These are phyloP conservation scores for Colletotrichum spinosum DNA, from an alignment of 2,329 filamentous ascomycete genomes.

Conservation along the genomic window DNA sequence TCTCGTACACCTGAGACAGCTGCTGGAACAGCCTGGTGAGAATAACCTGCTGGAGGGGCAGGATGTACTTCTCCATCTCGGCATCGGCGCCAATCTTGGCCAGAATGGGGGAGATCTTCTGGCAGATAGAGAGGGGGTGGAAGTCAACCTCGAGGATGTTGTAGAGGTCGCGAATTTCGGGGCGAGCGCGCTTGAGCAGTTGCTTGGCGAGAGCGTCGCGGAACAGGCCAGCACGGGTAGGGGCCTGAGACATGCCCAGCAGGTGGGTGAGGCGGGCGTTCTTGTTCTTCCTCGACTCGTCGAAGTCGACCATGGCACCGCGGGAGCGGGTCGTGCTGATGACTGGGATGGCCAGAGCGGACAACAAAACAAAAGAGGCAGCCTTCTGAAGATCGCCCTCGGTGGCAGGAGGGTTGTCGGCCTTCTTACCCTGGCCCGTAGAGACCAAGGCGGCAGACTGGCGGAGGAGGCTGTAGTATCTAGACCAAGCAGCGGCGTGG, in stretches of 20 bases:
- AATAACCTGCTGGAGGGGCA: slow-evolving; percentile 97
- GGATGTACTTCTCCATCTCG: slow-evolving; percentile 97
- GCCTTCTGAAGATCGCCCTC: slow-evolving; percentile 94
- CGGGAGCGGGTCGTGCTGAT: slow-evolving; percentile 98
- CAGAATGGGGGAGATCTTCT: slow-evolving; percentile 98
- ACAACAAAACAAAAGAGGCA: slow-evolving; percentile 94
- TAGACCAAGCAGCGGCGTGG: slow-evolving; percentile 96
- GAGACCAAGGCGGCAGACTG: slow-evolving; percentile 88
- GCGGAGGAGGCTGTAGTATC: slow-evolving; percentile 96
- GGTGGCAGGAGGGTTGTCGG: slow-evolving; percentile 90
- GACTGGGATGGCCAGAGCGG: slow-evolving; percentile 96
- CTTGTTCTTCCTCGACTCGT: slow-evolving; percentile 98
- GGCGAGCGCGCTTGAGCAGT: slow-evolving; percentile 88
- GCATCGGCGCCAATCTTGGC: slow-evolving; percentile 91
- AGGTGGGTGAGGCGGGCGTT: slow-evolving; percentile 97
- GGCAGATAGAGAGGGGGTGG: slow-evolving; percentile 97
- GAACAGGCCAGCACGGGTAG: slow-evolving; percentile 91
- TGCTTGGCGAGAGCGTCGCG: slow-evolving; percentile 96
- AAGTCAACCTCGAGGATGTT: slow-evolving; percentile 99
- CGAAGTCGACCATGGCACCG: slow-evolving; percentile 94
- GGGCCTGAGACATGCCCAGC: slow-evolving; percentile 90
- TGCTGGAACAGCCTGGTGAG: slow-evolving; percentile 98
- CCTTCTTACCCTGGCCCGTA: slow-evolving; percentile 88
- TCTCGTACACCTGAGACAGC: slow-evolving; percentile 98
- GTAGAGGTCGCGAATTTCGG: slow-evolving; percentile 97